A percentile compares a stretch with the other conserved stretches of the same genome.
Conservation (phyloP, 192 early-diverging fungal species). For the Ambispora gerdemannii region DNA sequence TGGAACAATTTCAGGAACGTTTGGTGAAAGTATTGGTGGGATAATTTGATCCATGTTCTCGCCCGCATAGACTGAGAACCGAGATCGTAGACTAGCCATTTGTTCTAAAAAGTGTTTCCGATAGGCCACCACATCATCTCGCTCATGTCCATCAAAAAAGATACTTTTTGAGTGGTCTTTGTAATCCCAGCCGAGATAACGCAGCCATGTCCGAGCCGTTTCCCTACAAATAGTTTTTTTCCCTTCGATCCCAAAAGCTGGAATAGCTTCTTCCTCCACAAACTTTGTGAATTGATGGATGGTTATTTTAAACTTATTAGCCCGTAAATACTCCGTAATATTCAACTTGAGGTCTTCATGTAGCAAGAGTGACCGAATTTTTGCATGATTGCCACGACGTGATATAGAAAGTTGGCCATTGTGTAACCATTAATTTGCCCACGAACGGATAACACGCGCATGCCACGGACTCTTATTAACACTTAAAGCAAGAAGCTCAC, state of each 20-base stretch:
- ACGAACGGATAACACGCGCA: background rate
- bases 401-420: conserved; percentile 6
- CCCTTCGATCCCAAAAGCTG: conserved; percentile 8
- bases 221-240: background rate
- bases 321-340: conserved; percentile 12
- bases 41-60: conserved; percentile 11
- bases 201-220: background rate
- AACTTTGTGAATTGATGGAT: conserved; percentile 7
- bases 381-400: background rate
- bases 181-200: background rate
- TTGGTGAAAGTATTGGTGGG: background rate
- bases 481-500: background rate
- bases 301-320: background rate
- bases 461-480: conserved; percentile 1
- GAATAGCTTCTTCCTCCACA: background rate
- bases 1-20: conserved; percentile 5
- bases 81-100: background rate
- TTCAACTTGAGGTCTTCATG: conserved; percentile 12
- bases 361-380: background rate
- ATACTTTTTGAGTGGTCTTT: conserved; percentile 17
- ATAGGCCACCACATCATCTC: background rate
- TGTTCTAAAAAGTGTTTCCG: background rate
- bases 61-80: background rate
- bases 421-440: background rate
- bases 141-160: conserved; percentile 10